A percentile compares a stretch with the other conserved stretches of the same genome.
These are phyloP conservation scores for Butyriboletus loyo DNA, from an alignment of 768 basidiomycete genomes.

Conservation along the genomic window DNA sequence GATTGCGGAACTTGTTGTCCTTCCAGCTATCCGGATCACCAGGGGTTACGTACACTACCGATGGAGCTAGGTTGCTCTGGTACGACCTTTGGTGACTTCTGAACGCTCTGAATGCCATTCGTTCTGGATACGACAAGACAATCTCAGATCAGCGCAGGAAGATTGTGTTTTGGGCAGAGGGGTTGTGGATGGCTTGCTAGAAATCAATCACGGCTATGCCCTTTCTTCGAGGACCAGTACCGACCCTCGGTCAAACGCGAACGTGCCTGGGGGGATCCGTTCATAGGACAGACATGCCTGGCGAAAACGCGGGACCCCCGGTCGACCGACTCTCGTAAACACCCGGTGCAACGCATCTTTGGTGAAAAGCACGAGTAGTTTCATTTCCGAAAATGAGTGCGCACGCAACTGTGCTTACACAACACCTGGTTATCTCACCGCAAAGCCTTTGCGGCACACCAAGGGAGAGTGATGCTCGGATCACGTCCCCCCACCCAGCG, in stretches of 20 bases:
- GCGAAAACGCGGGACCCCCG: constrained; percentile 9
- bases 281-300: constrained; percentile 1
- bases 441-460: constrained; percentile 9
- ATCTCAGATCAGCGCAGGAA: constrained; percentile 20
- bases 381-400: constrained; percentile 18
- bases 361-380: constrained; percentile 1
- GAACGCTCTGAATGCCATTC: constrained; percentile 1
- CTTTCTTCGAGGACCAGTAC: neutral
- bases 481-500: constrained; percentile 9
- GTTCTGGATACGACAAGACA: constrained; percentile 3
- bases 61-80: constrained; percentile 11
- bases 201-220: neutral
- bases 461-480: constrained; percentile 9
- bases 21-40: constrained; percentile 17
- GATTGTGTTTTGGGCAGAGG: neutral
- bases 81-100: constrained; percentile 12
- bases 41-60: constrained; percentile 9
- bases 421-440: constrained; percentile 14
- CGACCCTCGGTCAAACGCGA: neutral
- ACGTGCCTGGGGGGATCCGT: constrained; percentile 1
- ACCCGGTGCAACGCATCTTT: constrained; percentile 8
- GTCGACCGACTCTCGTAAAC: constrained; percentile 10
- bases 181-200: neutral
- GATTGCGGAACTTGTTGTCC: constrained; percentile 2
- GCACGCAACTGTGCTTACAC: neutral